Base-by-base conservation (phyloP, 345 rosid genomes). In the Durio zibethinus region DNA sequence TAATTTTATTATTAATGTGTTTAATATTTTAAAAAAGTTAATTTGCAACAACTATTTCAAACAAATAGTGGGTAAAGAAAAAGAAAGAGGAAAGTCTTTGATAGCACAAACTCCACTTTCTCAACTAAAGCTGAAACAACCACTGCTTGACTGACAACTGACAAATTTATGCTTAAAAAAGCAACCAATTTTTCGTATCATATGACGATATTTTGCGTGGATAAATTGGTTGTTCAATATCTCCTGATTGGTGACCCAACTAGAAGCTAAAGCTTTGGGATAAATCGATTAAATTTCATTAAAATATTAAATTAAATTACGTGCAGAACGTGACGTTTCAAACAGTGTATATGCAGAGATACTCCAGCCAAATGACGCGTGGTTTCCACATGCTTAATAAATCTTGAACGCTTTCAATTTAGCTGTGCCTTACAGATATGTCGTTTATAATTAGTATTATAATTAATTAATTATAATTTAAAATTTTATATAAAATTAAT, bases 61-160 rank as follows among this genome's bases (percentile, higher is more conserved):
- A n/a, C n/a, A n/a, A n/a, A n/a, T n/a, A n/a, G 1, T 31, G 2
- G 2, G 7, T 2, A 11, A 23, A 23, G n/a, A 11, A 23, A 6
- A 4, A 47, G 7, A 48, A 25, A 29, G 29, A 12, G 31, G 31
- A 71, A 36, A 54, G 60, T 29, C 42, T 48, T 50, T 31, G 74
- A 71, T 48, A 18, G 60, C 60, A 48, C 10, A 71, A 48, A n/a
- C 74, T 70, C 74, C 74, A 70, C 74, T 29, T 70, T 48, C 74
- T 18, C 42, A 48, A 71, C 60, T 71, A 71, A 71, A 71, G 74
- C 74, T 16, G 60, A 50, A 50, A 71, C 43, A 50, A 60, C 60
- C 74, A 71, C 74, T 50, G 60, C 43, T 71, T 47, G 74, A 10
- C 62, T 57, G 62, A 57, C 67, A 33, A 62, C 67, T 35, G 68